Base-by-base conservation (phyloP, 495 filamentous ascomycete genomes). In the Parmelia sp. region DNA sequence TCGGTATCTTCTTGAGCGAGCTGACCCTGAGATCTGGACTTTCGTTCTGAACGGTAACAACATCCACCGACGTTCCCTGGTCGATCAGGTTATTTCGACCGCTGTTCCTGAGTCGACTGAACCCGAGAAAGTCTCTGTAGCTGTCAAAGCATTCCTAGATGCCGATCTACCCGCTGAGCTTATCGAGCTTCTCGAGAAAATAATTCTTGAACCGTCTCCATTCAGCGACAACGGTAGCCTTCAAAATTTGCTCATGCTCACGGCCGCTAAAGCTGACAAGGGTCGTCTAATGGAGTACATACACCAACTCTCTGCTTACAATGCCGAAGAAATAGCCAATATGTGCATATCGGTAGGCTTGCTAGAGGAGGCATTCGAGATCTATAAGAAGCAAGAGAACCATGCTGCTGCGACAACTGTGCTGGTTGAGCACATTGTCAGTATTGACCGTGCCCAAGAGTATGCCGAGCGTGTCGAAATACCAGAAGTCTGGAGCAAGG, bases 171-270 rank as follows among this genome's bases (percentile, higher is more conserved):
- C 95, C 10, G 87, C 85, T 36, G 95, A 99, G 78, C 81, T 99
- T 44, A 97, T 99, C 65, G 95, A 99, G 75, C 84, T 99, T 49
- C 84, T 99, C 17, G 95, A 99, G 79, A 99, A 99, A 86, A 99
- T 99, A 65, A 94, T 99, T 58, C 82, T 99, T 27, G 95, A 99
- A 77, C 95, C 95, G 23, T 95, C 92, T 14, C 87, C 90, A 31
- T 97, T 99, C 82, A 96, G 90, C 69, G 95, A 99, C 78, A 97
- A 97, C 75, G 83, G 87, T 68, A 97, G 88, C 74, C 82, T 99
- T 67, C 95, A 99, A 74, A 99, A 97, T 73, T 78, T 99, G 63
- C 82, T 99, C 65, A 97, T 99, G 79, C 86, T 97, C 70, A 99
- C 95, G 56, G 94, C 95, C 37, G 91, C 93, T 68, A 97, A 96